These are phyloP conservation scores for Medicago truncatula DNA, from an alignment of 306 rosid genomes.

Conservation along the genomic window DNA sequence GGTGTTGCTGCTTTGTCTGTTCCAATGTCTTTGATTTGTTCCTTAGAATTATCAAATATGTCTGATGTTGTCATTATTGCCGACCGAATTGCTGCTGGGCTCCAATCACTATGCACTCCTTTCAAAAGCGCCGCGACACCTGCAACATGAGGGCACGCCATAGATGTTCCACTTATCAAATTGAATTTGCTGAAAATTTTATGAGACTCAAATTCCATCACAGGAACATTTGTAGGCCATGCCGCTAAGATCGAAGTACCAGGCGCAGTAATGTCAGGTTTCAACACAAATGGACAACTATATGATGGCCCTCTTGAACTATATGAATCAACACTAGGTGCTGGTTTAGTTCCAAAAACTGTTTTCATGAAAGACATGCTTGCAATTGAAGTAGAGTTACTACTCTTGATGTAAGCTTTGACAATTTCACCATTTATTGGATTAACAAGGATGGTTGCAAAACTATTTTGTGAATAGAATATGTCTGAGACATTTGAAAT, in stretches of 20 bases:
- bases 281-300: constrained; percentile 67
- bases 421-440: constrained; percentile 54
- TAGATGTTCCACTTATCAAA: constrained; percentile 73
- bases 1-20: constrained; percentile 58
- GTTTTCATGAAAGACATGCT: constrained; percentile 53
- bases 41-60: constrained; percentile 49
- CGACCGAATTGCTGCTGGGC: constrained; percentile 76
- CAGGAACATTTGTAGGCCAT: constrained; percentile 64
- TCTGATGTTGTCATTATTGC: constrained; percentile 83
- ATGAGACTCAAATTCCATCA: neutral
- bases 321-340: constrained; percentile 64
- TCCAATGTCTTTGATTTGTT: constrained; percentile 60
- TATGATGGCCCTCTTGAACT: constrained; percentile 86
- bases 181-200: constrained; percentile 44
- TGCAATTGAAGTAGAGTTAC: constrained; percentile 47
- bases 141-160: constrained; percentile 83
- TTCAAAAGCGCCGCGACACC: constrained; percentile 72
- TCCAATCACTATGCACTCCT: constrained; percentile 67
- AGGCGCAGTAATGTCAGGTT: constrained; percentile 82
- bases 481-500: constrained; percentile 50
- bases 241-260: constrained; percentile 75
- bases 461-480: neutral
- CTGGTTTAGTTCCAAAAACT: constrained; percentile 53
- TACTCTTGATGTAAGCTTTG: constrained; percentile 50
- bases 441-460: constrained; percentile 46